Percentiles rank a stretch among this genome's conserved stretches.
Conservation (phyloP, 176 grass and related monocot species). For the Themeda triandra region DNA sequence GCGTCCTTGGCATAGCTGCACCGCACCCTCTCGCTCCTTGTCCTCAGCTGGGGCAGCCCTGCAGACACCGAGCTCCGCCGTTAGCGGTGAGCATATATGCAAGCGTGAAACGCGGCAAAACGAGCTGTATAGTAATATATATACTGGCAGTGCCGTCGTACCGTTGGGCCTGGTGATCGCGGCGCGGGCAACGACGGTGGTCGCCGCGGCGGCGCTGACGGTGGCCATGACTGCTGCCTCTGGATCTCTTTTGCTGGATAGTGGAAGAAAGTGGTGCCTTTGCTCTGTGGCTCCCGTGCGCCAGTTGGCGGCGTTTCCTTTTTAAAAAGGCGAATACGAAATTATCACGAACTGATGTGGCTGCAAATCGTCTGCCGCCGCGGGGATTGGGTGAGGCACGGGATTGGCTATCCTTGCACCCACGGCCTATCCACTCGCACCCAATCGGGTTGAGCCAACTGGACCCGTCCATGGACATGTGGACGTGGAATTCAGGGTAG, state of each 20-base stretch:
- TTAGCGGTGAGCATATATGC: neutral
- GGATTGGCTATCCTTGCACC: slow-evolving; percentile 38
- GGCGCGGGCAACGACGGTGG: slow-evolving; percentile 45
- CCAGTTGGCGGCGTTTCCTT: slow-evolving; percentile 22
- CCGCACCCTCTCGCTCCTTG: slow-evolving; percentile 48
- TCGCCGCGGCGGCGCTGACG: slow-evolving; percentile 54
- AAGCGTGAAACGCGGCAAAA: neutral
- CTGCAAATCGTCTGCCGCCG: slow-evolving; percentile 33
- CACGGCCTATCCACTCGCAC: slow-evolving; percentile 36
- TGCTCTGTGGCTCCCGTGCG: slow-evolving; percentile 28
- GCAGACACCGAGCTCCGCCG: neutral
- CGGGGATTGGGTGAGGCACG: slow-evolving; percentile 51
- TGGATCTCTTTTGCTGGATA: slow-evolving; percentile 13
- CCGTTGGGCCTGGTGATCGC: slow-evolving; percentile 41
- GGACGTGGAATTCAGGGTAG: neutral
- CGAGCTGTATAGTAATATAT: neutral
- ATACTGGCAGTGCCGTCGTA: slow-evolving; percentile 2
- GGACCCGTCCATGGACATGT: slow-evolving; percentile 12
- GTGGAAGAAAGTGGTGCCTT: neutral
- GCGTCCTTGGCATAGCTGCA: slow-evolving; percentile 66
- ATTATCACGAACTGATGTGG: slow-evolving; percentile 36
- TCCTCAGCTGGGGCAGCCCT: slow-evolving; percentile 72
- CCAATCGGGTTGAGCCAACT: slow-evolving; percentile 46
- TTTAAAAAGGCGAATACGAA: slow-evolving; percentile 17
- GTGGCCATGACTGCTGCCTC: slow-evolving; percentile 48